Percentiles rank a stretch among this genome's conserved stretches.
phyloP scores from a whole-genome alignment of 768 basidiomycete species.

The Auricularia heimuer region DNA sequence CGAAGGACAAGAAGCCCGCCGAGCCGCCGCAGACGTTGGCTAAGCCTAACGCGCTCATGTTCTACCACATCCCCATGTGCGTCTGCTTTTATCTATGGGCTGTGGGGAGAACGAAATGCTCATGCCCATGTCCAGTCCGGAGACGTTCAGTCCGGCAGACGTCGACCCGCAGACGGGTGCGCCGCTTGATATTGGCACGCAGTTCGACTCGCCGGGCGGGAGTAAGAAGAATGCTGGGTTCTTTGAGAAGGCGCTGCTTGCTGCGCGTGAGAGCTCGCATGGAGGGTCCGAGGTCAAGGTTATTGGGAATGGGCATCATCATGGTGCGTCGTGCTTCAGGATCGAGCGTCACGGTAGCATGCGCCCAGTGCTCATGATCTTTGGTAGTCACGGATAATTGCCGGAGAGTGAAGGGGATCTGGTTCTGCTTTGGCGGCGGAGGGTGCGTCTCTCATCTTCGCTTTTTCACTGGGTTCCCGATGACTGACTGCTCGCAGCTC shows the following conservation, averaged over 20 bases:
- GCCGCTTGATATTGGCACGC: constrained; percentile 62
- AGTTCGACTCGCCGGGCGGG: constrained; percentile 48
- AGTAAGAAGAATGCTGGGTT: constrained; percentile 71
- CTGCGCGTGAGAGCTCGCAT: constrained; percentile 62
- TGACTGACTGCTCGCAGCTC: constrained; percentile 34
- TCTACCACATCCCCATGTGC: constrained; percentile 87
- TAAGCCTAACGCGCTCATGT: constrained; percentile 94
- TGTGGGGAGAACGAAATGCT: too few species aligned
- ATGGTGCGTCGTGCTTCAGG: constrained; percentile 35
- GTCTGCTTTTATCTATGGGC: too few species aligned
- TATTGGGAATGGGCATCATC: constrained; percentile 84
- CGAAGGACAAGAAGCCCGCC: not conserved
- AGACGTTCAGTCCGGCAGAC: constrained; percentile 67
- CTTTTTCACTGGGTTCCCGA: constrained; percentile 5
- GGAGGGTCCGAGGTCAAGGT: constrained; percentile 70
- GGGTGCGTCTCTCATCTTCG: constrained; percentile 37
- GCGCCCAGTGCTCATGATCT: constrained; percentile 10
- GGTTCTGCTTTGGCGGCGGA: constrained; percentile 87
- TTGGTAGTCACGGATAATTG: constrained; percentile 77
- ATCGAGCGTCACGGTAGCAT: not conserved
- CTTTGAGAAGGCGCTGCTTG: constrained; percentile 71
- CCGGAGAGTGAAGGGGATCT: constrained; percentile 71
- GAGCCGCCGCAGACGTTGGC: constrained; percentile 45
- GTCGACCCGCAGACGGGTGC: constrained; percentile 43
- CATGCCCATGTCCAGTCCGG: constrained; percentile 26